Evolutionary conservation across 768 basidiomycete genomes (phyloP).

Genomic region (Russula emetica): DNA sequence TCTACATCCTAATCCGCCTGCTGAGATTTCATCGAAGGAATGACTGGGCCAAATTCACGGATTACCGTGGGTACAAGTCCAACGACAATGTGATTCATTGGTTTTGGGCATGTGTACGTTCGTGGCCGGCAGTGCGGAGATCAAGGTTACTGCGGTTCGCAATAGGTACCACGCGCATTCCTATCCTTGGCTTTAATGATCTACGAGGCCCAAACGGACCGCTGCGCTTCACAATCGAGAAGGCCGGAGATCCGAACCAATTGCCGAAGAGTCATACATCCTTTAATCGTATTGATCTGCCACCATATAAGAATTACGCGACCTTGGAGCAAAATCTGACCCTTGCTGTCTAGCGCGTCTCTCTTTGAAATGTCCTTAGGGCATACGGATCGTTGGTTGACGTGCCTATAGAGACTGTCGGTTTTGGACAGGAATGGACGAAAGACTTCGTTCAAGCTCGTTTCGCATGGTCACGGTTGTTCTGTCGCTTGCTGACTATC

Average conservation of each 20-base stretch:
- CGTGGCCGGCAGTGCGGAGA: conserved; percentile 98
- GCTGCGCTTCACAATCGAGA: conserved; percentile 95
- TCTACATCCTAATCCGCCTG: neutral
- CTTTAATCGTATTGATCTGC: conserved; percentile 94
- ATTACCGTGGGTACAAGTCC: conserved; percentile 94
- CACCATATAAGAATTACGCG: conserved; percentile 96
- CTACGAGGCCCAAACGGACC: conserved; percentile 98
- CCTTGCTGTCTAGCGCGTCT: conserved; percentile 69
- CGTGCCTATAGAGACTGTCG: conserved; percentile 65
- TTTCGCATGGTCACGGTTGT: neutral
- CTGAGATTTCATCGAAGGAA: conserved; percentile 47
- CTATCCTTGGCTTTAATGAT: conserved; percentile 98
- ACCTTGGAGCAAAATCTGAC: conserved; percentile 93
- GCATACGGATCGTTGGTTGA: conserved; percentile 13
- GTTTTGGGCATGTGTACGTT: conserved; percentile 99
- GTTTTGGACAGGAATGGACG: conserved; percentile 83
- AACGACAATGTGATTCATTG: conserved; percentile 96
- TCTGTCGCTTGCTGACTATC: neutral
- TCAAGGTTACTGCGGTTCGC: conserved; percentile 94
- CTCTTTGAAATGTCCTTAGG: conserved; percentile 8
- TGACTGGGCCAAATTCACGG: conserved; percentile 99
- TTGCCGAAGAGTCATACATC: conserved; percentile 95
- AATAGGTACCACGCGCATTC: conserved; percentile 93
- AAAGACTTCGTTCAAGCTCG: too few relatives aligned
- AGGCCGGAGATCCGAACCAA: conserved; percentile 93